Conservation (phyloP, 208 protist genomes). For the Crithidia sp. region DNA sequence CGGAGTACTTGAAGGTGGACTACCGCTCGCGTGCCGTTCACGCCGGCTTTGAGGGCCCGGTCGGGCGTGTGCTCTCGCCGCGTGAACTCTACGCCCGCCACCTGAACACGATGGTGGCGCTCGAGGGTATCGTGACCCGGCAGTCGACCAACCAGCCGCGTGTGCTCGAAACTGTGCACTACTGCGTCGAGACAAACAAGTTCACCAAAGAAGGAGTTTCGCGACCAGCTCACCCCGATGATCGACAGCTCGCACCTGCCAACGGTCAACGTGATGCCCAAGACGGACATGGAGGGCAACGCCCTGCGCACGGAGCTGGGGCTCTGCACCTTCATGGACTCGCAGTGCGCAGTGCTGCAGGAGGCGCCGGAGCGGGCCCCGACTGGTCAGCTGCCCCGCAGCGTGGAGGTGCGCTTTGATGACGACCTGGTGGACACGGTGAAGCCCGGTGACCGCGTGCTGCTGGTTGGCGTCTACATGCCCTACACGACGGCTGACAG, state of each 20-base stretch:
- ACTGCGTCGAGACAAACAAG: conserved; percentile 93
- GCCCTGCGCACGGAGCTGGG: conserved; percentile 97
- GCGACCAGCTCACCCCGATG: conserved; percentile 94
- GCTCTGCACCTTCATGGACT: conserved; percentile 97
- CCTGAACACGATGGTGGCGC: conserved; percentile 94
- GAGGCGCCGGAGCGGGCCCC: conserved; percentile 98
- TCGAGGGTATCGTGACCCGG: conserved; percentile 98
- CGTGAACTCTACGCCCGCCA: conserved; percentile 92
- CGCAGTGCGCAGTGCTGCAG: conserved; percentile 95
- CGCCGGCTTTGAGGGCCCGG: conserved; percentile 95
- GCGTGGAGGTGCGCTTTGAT: conserved; percentile 97
- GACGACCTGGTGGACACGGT: conserved; percentile 98
- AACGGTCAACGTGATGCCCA: conserved; percentile 92
- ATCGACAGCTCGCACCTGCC: conserved; percentile 88
- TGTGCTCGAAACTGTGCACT: conserved; percentile 95
- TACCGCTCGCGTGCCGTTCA: conserved; percentile 75
- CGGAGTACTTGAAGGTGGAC: conserved; percentile 88
- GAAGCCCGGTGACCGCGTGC: conserved; percentile 97
- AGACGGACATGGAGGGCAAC: conserved; percentile 96
- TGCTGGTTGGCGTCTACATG: conserved; percentile 96
- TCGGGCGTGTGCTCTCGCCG: conserved; percentile 95
- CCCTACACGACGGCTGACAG: conserved; percentile 85
- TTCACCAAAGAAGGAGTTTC: conserved; percentile 92
- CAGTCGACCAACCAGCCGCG: conserved; percentile 89
- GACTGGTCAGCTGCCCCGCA: conserved; percentile 98